Evolutionary conservation across 331 rosid genomes (phyloP), one percentile per base, ranked within the genome.

Genomic region (Rhamnella rubrinervis): DNA sequence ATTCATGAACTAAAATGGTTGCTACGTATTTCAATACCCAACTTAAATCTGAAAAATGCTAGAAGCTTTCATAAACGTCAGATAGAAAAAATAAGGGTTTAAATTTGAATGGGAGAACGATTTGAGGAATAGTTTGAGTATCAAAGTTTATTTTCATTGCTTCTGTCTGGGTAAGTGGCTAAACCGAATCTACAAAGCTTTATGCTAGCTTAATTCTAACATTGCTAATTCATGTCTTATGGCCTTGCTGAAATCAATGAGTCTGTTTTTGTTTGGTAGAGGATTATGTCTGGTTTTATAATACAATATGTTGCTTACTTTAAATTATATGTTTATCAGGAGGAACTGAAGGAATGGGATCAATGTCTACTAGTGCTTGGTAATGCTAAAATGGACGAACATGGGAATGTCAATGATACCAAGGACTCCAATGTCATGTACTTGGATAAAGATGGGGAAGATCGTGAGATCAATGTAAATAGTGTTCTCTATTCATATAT

Each of bases 311-410:
- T 37, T 35, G 15, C 52, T 40, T 19, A 63, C 1, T 19, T 69
- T 16, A 9, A 21, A 41, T 47, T 64, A n/a, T 25, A 38, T 75
- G 25, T 65, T 60, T 19, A 55, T 73, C 59, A 92, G 97, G 96
- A 88, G 82, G 98, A 93, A 62, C 77, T 93, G 81, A 93, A 88
- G 88, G 97, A 93, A 74, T 93, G 98, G 98, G 93, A 91, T 62
- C 98, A 93, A 44, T 93, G 95, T 77, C 71, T 93, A 8, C 72
- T 75, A 17, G 87, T 93, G 95, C 88, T 90, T 28, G 89, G 91
- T 10, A 92, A 88, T 21, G 97, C 95, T 4, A 88, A 85, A 77
- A 95, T 86, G 71, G 96, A 93, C 51, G 97, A 93, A 9, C 77
- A 86, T 44, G 97, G 96, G 49, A 85, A 86, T 63, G 81, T 89